These are phyloP conservation scores for Botryobasidium botryosum DNA, from an alignment of 768 basidiomycete species.

Conservation along the genomic window DNA sequence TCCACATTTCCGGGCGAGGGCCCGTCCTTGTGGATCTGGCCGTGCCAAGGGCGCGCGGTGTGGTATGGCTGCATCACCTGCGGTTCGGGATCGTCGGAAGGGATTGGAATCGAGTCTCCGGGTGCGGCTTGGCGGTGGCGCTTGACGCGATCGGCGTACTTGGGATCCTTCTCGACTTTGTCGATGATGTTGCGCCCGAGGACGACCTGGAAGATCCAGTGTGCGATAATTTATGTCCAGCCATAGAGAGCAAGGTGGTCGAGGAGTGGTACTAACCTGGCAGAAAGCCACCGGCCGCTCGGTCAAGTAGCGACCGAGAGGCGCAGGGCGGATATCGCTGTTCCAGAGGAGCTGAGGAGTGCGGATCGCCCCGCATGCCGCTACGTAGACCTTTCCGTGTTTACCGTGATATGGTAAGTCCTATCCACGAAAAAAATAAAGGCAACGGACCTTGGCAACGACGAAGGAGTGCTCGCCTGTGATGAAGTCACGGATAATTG, in stretches of 20 bases:
- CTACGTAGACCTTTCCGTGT: background rate
- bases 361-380: background rate
- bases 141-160: slow-evolving; percentile 10
- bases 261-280: too few species aligned
- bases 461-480: background rate
- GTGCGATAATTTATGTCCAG: too few species aligned
- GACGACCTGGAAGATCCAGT: too few species aligned
- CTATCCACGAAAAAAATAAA: background rate
- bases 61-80: slow-evolving; percentile 17
- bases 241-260: too few species aligned
- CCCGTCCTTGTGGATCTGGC: slow-evolving; percentile 23
- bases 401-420: background rate
- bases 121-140: slow-evolving; percentile 11
- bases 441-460: background rate
- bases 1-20: slow-evolving; percentile 23
- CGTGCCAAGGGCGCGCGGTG: slow-evolving; percentile 19
- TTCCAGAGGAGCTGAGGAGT: background rate
- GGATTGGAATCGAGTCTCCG: slow-evolving; percentile 14
- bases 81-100: slow-evolving; percentile 19
- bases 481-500: background rate
- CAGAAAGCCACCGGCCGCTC: background rate
- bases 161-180: background rate
- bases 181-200: background rate
- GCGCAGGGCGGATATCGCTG: background rate
- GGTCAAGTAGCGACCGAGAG: background rate